Evolutionary conservation across 225 moss, liverwort and hornwort species (phyloP), one percentile per base, ranked within the genome.

Genomic region (Sphagnum tenellum): DNA sequence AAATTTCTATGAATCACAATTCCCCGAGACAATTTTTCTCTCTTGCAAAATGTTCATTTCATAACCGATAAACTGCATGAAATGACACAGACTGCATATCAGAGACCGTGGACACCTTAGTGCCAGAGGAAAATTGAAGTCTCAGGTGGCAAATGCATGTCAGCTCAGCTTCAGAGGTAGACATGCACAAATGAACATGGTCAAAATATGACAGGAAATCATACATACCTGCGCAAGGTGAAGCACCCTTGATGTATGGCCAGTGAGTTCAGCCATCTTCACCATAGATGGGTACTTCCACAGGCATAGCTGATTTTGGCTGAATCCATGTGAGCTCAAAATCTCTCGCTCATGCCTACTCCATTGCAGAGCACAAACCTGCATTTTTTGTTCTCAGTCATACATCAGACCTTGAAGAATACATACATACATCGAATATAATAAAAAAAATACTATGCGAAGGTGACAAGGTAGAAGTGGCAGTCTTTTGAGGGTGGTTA

Each of bases 241-340:
- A 4, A 92, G 69, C 8, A 92, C 96, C 48, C 96, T 83, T 0
- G 96, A 92, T 0, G 96, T 88, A 47, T 96, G 96, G 1, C 96
- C 96, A 0, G 96, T 90, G 4, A 96, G 85, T 54, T 96, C 92
- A 13, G 90, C 83, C 90, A 96, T 89, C 67, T 96, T 96, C 48
- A 87, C 92, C 96, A 96, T 96, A 1, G 90, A 85, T 3, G 95
- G 95, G 50, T 96, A 96, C 67, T 92, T 96, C 95, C 92, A 96
- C 49, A 96, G 64, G 65, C 88, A 86, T 4, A 96, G 69, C 70
- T 96, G 95, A 55, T 96, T 90, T 70, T 96, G 95, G 76, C 89
- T 96, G 75, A 90, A 96, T 0, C 95, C 95, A 56, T 96, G 95
- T 2, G 95, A 96, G 69, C 95, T 96, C 74, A 96, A 9, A 53